Percentiles rank a stretch among this genome's conserved stretches.
Conservation (phyloP, 352 stramenopile species). For the Albugo candida region DNA sequence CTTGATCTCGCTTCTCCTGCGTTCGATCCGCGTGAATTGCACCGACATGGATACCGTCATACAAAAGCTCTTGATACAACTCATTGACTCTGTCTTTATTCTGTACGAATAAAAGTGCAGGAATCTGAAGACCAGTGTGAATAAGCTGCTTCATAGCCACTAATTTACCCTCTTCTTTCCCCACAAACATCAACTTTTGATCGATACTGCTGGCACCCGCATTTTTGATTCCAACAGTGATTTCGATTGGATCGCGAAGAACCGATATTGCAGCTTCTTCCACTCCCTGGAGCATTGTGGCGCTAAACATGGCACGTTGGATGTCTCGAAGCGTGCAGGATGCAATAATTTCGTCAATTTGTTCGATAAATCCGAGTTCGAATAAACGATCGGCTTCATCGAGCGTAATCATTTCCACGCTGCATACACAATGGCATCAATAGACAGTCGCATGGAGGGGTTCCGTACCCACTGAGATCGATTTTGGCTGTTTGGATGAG, state of each 20-base stretch:
- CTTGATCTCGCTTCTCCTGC: conserved; percentile 83
- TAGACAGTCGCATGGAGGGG: not conserved
- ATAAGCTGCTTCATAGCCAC: conserved; percentile 89
- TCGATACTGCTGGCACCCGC: conserved; percentile 76
- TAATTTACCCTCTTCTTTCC: conserved; percentile 97
- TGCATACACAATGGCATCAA: conserved; percentile 16
- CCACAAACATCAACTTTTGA: conserved; percentile 95
- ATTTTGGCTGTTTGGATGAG: conserved; percentile 75
- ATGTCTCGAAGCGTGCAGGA: conserved; percentile 71
- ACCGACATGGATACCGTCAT: conserved; percentile 96
- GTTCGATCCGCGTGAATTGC: conserved; percentile 93
- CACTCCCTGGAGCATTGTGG: conserved; percentile 91
- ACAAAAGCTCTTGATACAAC: conserved; percentile 94
- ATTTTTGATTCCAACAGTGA: conserved; percentile 87
- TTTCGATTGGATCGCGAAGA: conserved; percentile 89
- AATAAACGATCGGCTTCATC: conserved; percentile 98
- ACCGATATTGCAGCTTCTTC: conserved; percentile 91
- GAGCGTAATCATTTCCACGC: conserved; percentile 88
- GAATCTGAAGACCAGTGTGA: conserved; percentile 85
- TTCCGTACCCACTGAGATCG: conserved; percentile 11
- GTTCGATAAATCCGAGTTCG: conserved; percentile 89
- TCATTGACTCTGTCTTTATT: conserved; percentile 96
- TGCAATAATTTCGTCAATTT: conserved; percentile 95
- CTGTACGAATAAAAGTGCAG: conserved; percentile 96
- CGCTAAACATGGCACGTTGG: conserved; percentile 94